Evolutionary conservation across 805 yeast genomes (phyloP), one percentile per base, ranked within the genome.

Genomic region (Grigorovia yakushimaensis): DNA sequence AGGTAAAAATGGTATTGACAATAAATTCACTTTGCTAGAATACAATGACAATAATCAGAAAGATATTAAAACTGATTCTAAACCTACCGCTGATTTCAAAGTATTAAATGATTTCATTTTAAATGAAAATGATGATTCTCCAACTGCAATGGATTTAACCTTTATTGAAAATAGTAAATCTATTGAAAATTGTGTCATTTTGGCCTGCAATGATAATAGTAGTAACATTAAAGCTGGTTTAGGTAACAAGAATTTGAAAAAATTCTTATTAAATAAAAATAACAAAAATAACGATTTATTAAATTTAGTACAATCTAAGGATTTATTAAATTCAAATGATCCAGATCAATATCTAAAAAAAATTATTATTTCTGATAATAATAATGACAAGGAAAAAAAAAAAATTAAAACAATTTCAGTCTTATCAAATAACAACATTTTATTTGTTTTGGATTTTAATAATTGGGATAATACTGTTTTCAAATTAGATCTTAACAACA

Each of bases 1-100:
- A 64, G 96, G 96, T 15, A 82, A 81, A 58, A 84, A 89, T 59
- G 97, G 97, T 35, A 81, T 91, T 47, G 85, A 91, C 37, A 91
- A 91, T 66, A 87, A 61, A 69, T 91, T 54, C 77, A 88, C 8
- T 33, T 39, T 19, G 19, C 30, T 19, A n/a, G 44, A 19, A 30
- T 42, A n/a, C 4, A 76, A 81, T 45, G 71, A 71, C 36, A 70
- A 73, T 42, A 53, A n/a, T n/a, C n/a, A n/a, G n/a, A n/a, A 53
- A n/a, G 56, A 55, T 61, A 77, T 50, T 76, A 7, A 10, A 6
- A 76, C 81, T 45, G 71, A 71, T 38, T 70, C 72, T 42, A 53
- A 53, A 15, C 55, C 56, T 61, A 77, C 50, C 76, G 38, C 72
- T 54, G 17, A 42, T 15, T 42, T 42, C 15, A 37, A 42, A 19